Percentiles rank a stretch among this genome's conserved stretches.
These are phyloP conservation scores for Suillus decipiens DNA, from an alignment of 768 basidiomycete species.

Conservation along the genomic window DNA sequence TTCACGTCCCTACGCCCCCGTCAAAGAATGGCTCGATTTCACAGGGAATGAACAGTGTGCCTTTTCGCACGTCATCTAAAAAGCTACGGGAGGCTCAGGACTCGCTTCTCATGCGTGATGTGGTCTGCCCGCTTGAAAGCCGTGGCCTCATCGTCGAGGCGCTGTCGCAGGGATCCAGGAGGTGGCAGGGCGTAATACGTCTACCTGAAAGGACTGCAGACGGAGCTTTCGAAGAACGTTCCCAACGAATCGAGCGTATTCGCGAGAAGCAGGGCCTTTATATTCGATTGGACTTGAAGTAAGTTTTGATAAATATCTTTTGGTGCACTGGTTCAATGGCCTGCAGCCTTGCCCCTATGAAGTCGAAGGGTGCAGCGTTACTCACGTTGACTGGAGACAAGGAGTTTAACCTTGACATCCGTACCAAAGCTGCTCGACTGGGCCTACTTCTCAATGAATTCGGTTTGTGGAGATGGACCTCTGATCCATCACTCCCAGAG, in stretches of 20 bases:
- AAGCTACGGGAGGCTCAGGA: conserved; percentile 8
- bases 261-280: conserved; percentile 37
- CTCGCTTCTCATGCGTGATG: conserved; percentile 36
- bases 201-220: conserved; percentile 39
- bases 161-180: conserved; percentile 30
- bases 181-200: conserved; percentile 56
- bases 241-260: conserved; percentile 28
- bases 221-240: conserved; percentile 30
- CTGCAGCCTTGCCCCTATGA: conserved; percentile 45
- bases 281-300: conserved; percentile 37
- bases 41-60: not conserved
- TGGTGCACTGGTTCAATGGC: conserved; percentile 6
- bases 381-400: conserved; percentile 58
- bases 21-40: not conserved
- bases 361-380: conserved; percentile 53
- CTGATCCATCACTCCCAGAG: not conserved
- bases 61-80: not conserved
- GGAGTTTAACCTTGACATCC: conserved; percentile 46
- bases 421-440: conserved; percentile 41
- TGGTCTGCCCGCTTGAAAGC: conserved; percentile 44
- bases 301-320: conserved; percentile 7
- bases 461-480: conserved; percentile 64
- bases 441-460: conserved; percentile 59
- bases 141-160: conserved; percentile 47
- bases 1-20: conserved; percentile 41